These are phyloP conservation scores for Leishmania braziliensis DNA, from an alignment of 208 protist species.

Conservation along the genomic window DNA sequence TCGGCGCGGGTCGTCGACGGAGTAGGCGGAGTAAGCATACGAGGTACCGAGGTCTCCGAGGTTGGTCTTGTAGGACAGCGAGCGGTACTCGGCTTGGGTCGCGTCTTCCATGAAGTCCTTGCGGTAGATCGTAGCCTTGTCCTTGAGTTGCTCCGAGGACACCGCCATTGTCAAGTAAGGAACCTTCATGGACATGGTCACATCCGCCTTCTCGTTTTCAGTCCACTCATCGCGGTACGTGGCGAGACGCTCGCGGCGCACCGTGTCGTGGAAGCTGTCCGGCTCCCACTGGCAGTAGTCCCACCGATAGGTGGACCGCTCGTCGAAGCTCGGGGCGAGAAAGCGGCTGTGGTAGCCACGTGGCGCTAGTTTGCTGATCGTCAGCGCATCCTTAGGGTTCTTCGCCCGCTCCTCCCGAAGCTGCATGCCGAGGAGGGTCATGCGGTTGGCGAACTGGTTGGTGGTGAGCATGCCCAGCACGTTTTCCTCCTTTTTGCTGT, in stretches of 20 bases:
- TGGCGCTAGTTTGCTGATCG: constrained; percentile 5
- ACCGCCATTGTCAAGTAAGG: constrained; percentile 76
- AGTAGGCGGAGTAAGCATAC: constrained; percentile 81
- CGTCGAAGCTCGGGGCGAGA: constrained; percentile 49
- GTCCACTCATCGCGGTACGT: constrained; percentile 74
- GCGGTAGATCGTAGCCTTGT: constrained; percentile 68
- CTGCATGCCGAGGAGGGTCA: constrained; percentile 47
- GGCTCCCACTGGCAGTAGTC: constrained; percentile 67
- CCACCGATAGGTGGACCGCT: constrained; percentile 74
- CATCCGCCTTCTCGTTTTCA: constrained; percentile 60
- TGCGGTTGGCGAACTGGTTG: constrained; percentile 52
- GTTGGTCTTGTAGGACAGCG: constrained; percentile 61
- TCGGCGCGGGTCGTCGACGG: constrained; percentile 59
- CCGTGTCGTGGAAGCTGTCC: constrained; percentile 27
- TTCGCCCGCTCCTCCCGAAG: constrained; percentile 34
- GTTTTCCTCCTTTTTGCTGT: constrained; percentile 23
- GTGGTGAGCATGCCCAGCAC: constrained; percentile 55
- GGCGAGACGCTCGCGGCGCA: constrained; percentile 34
- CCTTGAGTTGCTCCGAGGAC: constrained; percentile 40
- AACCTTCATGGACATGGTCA: constrained; percentile 60
- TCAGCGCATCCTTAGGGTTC: constrained; percentile 16
- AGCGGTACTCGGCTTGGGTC: constrained; percentile 41
- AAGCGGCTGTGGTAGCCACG: constrained; percentile 35
- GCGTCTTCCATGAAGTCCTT: constrained; percentile 53
- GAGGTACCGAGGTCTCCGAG: constrained; percentile 54